Evolutionary conservation across 2,329 filamentous ascomycete genomes (phyloP), one percentile per base, ranked within the genome.

Genomic region (Sarocladium strictum): DNA sequence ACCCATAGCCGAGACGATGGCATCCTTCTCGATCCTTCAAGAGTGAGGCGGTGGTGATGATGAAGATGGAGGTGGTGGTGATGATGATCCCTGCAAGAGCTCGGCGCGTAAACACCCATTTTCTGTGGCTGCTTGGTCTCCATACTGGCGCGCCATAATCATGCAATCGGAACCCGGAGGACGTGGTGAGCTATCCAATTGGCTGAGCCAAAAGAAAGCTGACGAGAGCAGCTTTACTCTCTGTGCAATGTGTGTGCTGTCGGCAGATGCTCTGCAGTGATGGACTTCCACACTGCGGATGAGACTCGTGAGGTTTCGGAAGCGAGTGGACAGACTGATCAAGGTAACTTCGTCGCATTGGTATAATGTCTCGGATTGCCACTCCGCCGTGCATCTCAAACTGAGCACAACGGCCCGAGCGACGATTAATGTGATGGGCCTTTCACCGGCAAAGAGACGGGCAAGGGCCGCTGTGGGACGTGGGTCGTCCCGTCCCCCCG

Each of bases 111-210:
- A 76, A 38, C 10, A 29, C 11, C 32, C 32, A 23, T 26, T 53
- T 53, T 53, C 32, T 53, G 21, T 53, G 50, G 50, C 32, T 40
- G 50, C 21, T 53, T n/a, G 35, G 35, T 38, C 50, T 53, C 50
- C 50, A 53, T 38, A 38, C 50, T 69, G 67, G 66, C 65, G 68
- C 66, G 49, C 61, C 63, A 63, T 62, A 61, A 66, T 72, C 63
- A 69, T 70, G 72, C 76, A 79, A 78, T 78, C 68, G 68, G 71
- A 75, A 64, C 67, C 62, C 66, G 71, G 68, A 67, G 66, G 63
- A 58, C 58, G 62, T 57, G 59, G 59, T 64, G 59, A 55, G 61
- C 60, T 58, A 59, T 68, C 66, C 66, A 54, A 78, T 78, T 79
- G 76, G 75, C 59, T 55, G 50, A 53, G 35, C 50, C 50, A 40